phyloP scores from a whole-genome alignment of 1,284 basidiomycete genomes.

The Tremellales sp. region DNA sequence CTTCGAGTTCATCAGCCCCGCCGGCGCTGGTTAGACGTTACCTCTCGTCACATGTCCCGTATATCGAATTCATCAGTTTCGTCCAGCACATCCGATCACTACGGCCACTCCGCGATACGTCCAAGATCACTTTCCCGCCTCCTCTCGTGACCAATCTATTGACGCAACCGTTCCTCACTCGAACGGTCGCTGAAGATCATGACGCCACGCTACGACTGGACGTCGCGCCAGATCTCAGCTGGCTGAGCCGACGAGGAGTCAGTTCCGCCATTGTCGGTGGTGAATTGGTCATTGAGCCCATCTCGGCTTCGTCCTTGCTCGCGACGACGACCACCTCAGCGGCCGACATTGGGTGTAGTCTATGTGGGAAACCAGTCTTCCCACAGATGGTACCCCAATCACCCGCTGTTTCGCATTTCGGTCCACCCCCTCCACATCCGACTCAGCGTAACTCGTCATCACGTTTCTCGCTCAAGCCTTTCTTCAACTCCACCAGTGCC shows the following conservation, averaged over 20 bases:
- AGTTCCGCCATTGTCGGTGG: slow-evolving; percentile 80
- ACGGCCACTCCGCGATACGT: slow-evolving; percentile 55
- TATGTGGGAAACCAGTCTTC: slow-evolving; percentile 61
- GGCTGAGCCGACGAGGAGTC: slow-evolving; percentile 84
- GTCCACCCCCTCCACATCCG: slow-evolving; percentile 27
- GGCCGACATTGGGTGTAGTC: slow-evolving; percentile 56
- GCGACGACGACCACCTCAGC: slow-evolving; percentile 22
- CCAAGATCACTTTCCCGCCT: slow-evolving; percentile 47
- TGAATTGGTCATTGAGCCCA: slow-evolving; percentile 83
- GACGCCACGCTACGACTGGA: slow-evolving; percentile 91
- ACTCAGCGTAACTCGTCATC: slow-evolving; percentile 10
- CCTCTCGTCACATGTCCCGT: slow-evolving; percentile 68
- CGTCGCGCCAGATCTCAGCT: slow-evolving; percentile 88
- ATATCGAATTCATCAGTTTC: slow-evolving; percentile 80
- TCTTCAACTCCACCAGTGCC: slow-evolving; percentile 29
- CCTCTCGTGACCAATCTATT: slow-evolving; percentile 68
- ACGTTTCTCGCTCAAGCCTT: slow-evolving; percentile 43
- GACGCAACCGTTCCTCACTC: slow-evolving; percentile 75
- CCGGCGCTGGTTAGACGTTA: slow-evolving; percentile 45
- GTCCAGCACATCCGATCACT: slow-evolving; percentile 72
- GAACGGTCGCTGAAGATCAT: slow-evolving; percentile 81
- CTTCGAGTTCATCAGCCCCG: not conserved
- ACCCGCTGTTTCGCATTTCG: slow-evolving; percentile 25
- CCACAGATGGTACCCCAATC: slow-evolving; percentile 8
- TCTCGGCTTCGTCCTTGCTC: slow-evolving; percentile 45